These are phyloP conservation scores for Curvularia sp. DNA, from an alignment of 2,329 filamentous ascomycete species.

Conservation along the genomic window DNA sequence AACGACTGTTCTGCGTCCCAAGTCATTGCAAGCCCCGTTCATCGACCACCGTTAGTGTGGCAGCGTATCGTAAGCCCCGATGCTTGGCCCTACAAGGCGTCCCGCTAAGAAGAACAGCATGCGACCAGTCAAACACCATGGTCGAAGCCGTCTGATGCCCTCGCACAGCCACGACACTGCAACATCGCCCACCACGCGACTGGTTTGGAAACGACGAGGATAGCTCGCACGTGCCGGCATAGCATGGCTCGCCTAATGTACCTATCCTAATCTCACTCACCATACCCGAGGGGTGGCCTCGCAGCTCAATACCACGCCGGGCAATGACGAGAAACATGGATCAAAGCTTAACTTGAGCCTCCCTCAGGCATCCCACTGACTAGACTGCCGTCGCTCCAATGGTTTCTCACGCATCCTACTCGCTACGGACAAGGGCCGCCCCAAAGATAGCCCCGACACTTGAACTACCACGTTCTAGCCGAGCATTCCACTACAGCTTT, in stretches of 20 bases:
- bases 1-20: not conserved
- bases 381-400: constrained; percentile 19
- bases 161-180: constrained; percentile 17
- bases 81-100: constrained; percentile 17
- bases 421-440: constrained; percentile 6
- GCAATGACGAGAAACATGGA: constrained; percentile 16
- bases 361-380: constrained; percentile 21
- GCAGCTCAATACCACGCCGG: constrained; percentile 19
- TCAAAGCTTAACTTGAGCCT: constrained; percentile 27
- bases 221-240: constrained; percentile 1
- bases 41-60: constrained; percentile 16
- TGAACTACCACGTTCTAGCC: constrained; percentile 19
- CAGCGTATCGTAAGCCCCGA: constrained; percentile 17
- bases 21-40: constrained; percentile 10
- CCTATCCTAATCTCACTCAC: constrained; percentile 5
- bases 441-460: constrained; percentile 24
- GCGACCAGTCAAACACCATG: constrained; percentile 5
- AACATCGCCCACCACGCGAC: constrained; percentile 10
- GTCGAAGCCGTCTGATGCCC: not conserved
- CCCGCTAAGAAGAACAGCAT: constrained; percentile 6
- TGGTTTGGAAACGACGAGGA: constrained; percentile 5
- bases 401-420: not conserved
- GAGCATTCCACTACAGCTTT: constrained; percentile 18
- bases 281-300: constrained; percentile 14
- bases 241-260: constrained; percentile 20